Evolutionary conservation across 2,329 filamentous ascomycete species (phyloP), one percentile per base, ranked within the genome.

Genomic region (Apiospora malaysiana): DNA sequence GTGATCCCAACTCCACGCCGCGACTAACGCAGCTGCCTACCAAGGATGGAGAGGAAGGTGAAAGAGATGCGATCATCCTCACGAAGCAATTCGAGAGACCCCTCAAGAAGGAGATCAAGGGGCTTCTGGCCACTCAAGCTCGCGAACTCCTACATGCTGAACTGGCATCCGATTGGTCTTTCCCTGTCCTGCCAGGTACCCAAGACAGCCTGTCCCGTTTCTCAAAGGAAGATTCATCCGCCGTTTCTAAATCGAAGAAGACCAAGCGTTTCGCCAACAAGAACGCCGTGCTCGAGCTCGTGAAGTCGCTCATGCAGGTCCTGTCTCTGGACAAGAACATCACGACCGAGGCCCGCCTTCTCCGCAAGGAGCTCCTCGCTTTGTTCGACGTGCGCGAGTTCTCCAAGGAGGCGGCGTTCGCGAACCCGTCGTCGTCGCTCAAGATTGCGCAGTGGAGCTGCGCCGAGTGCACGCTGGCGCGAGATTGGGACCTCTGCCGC

Each of bases 301-400:
- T 97, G 76, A 99, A 98, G 82, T 90, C 89, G 23, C 88, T 99
- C 59, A 97, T 97, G 90, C 95, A 98, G 79, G 92, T 99, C 12
- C 86, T 99, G 6, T 93, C 90, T 45, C 88, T 99, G 0, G 96
- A 97, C 82, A 96, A 95, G 81, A 94, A 94, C 76, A 96, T 97
- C 76, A 92, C 91, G 0, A 89, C 97, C 66, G 95, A 98, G 82
- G 94, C 94, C 2, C 91, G 96, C 7, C 85, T 97, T 1, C 87
- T 99, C 0, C 91, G 97, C 69, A 97, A 97, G 76, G 95, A 98
- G 72, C 86, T 99, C 0, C 89, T 99, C 0, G 88, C 91, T 12
- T 87, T 98, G 69, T 98, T 99, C 81, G 96, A 99, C 70, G 91
- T 99, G 69, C 93, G 94, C 76, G 96, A 99, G 81, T 99, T 99